These are phyloP conservation scores for Solanum etuberosum DNA, from an alignment of 257 asterid species.

Conservation along the genomic window DNA sequence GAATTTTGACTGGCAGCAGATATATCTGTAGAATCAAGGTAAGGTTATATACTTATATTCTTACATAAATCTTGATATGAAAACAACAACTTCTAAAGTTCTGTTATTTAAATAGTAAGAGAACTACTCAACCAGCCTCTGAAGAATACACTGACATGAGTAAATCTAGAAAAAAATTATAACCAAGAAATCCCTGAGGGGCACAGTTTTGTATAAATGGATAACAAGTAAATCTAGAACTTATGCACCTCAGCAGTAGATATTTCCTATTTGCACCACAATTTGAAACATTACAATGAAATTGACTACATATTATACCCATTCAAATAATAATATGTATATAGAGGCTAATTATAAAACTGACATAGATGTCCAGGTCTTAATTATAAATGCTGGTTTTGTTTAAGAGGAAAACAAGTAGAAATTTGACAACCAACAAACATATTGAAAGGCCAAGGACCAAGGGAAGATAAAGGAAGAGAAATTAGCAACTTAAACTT, in stretches of 20 bases:
- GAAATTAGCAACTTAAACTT: slow-evolving; percentile 20
- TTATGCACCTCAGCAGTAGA: background rate
- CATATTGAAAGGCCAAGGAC: background rate
- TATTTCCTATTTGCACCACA: background rate
- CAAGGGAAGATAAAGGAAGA: background rate
- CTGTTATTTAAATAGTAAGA: background rate
- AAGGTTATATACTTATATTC: background rate
- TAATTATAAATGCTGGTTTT: background rate
- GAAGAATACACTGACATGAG: background rate
- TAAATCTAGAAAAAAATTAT: background rate
- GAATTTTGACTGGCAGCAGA: slow-evolving; percentile 51
- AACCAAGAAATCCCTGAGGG: background rate
- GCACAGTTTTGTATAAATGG: background rate
- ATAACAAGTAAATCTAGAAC: background rate
- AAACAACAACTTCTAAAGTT: background rate
- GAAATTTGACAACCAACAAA: background rate
- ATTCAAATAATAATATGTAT: background rate
- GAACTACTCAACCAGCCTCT: background rate
- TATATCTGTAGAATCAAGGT: slow-evolving; percentile 43
- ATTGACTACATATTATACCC: background rate
- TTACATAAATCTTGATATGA: background rate
- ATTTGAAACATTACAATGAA: background rate
- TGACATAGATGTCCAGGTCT: background rate
- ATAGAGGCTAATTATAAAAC: background rate
- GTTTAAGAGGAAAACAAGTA: background rate